phyloP scores from a whole-genome alignment of 176 grass and related monocot species.

The Microstegium vimineum region DNA sequence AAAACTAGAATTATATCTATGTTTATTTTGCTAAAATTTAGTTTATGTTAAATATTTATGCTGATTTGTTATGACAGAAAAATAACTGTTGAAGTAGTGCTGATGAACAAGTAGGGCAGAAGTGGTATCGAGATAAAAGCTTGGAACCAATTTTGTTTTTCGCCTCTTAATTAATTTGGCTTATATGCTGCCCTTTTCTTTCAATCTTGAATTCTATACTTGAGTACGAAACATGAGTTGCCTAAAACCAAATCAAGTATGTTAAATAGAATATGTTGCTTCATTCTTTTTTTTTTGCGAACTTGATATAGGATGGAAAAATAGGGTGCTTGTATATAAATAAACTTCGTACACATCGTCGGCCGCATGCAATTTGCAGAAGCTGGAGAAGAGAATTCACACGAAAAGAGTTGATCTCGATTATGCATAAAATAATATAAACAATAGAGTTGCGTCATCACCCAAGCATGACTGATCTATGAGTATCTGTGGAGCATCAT shows the following conservation, averaged over 20 bases:
- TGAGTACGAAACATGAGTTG: not conserved
- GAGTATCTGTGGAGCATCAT: not conserved
- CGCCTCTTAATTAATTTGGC: too few relatives aligned
- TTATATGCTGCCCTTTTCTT: not conserved
- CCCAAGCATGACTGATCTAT: too few relatives aligned
- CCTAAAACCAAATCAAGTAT: not conserved
- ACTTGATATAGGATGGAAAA: not conserved
- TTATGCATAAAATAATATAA: not conserved
- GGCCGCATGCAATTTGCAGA: not conserved
- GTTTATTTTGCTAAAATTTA: too few relatives aligned
- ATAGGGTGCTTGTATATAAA: not conserved
- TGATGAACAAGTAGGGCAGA: too few relatives aligned
- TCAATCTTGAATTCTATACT: not conserved
- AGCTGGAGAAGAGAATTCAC: not conserved
- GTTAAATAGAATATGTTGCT: not conserved
- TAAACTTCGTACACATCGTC: not conserved
- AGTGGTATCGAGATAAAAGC: not conserved
- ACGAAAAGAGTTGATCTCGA: not conserved
- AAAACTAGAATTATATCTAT: not conserved
- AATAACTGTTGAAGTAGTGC: too few relatives aligned
- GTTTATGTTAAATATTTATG: too few relatives aligned
- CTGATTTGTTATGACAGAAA: too few relatives aligned
- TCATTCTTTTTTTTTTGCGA: too few relatives aligned
- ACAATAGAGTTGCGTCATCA: not conserved
- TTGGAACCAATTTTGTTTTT: not conserved